phyloP scores from a whole-genome alignment of 352 stramenopile genomes.

The Globisporangium middletonii region DNA sequence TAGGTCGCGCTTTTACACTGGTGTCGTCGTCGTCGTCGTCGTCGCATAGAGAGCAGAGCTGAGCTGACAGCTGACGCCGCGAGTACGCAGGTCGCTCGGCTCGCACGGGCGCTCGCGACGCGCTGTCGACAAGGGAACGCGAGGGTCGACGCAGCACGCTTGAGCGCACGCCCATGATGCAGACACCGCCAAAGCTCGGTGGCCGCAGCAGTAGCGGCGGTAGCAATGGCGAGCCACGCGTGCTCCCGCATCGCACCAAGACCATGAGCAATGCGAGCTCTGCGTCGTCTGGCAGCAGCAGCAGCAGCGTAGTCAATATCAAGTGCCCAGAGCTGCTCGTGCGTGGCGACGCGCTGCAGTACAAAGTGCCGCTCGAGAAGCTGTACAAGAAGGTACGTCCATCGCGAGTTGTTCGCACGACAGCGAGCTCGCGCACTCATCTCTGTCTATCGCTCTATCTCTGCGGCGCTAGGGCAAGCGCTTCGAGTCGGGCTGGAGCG shows the following conservation, averaged over 20 bases:
- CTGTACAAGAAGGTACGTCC: slow-evolving; percentile 43
- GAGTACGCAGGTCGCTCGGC: no score
- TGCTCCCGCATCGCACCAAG: slow-evolving; percentile 5
- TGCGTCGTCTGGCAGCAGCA: neutral
- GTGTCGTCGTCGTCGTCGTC: no score
- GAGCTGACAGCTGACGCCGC: no score
- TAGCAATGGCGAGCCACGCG: neutral
- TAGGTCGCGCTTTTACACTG: no score
- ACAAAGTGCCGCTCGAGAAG: slow-evolving; percentile 30
- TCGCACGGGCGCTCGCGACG: no score
- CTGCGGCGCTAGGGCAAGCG: slow-evolving; percentile 28
- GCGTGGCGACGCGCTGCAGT: slow-evolving; percentile 37
- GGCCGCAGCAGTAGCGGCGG: slow-evolving; percentile 1
- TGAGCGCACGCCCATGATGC: neutral
- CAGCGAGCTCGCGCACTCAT: neutral
- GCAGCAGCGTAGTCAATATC: neutral
- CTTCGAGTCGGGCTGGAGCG: slow-evolving; percentile 60
- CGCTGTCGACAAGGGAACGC: neutral
- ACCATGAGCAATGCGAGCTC: slow-evolving; percentile 11
- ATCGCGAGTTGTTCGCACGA: neutral
- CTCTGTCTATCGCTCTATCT: neutral
- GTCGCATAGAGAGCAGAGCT: no score
- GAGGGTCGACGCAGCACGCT: no score
- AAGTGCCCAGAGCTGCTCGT: slow-evolving; percentile 48
- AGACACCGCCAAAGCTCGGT: neutral